A percentile compares a stretch with the other conserved stretches of the same genome.
phyloP scores from a whole-genome alignment of 2,329 filamentous ascomycete species.

The Colletotrichum spaethianum region DNA sequence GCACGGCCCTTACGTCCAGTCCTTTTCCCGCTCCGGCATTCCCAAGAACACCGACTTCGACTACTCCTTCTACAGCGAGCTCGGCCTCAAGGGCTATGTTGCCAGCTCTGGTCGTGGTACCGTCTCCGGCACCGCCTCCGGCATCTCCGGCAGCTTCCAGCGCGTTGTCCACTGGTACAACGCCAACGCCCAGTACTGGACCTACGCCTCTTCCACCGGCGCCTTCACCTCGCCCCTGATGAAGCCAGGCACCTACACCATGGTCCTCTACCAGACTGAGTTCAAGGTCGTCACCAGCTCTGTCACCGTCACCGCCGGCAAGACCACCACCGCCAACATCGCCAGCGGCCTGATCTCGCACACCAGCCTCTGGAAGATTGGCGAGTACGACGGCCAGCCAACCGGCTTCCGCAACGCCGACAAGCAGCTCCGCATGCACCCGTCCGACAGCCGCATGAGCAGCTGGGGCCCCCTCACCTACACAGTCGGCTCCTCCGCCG shows the following conservation, averaged over 20 bases:
- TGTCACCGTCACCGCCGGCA: conserved; percentile 65
- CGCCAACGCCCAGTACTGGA: conserved; percentile 75
- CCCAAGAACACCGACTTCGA: conserved; percentile 64
- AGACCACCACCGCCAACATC: conserved; percentile 64
- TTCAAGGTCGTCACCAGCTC: conserved; percentile 65
- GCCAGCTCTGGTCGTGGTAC: conserved; percentile 68
- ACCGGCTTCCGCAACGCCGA: conserved; percentile 77
- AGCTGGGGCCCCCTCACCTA: conserved; percentile 73
- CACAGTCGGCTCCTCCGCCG: conserved; percentile 69
- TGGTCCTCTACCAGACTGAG: conserved; percentile 74
- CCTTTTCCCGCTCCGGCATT: conserved; percentile 71
- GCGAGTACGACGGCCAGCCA: conserved; percentile 75
- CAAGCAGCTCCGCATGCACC: conserved; percentile 78
- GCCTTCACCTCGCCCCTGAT: conserved; percentile 75
- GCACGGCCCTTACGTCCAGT: conserved; percentile 75
- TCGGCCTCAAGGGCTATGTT: conserved; percentile 72
- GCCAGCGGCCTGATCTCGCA: conserved; percentile 60
- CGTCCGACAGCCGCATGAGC: conserved; percentile 74
- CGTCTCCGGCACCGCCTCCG: conserved; percentile 73
- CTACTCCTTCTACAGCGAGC: conserved; percentile 71
- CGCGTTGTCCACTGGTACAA: conserved; percentile 78
- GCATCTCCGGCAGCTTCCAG: conserved; percentile 66
- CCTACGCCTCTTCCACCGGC: conserved; percentile 67
- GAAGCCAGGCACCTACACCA: conserved; percentile 79
- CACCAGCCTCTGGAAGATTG: conserved; percentile 74